A percentile compares a stretch with the other conserved stretches of the same genome.
Evolutionary conservation across 805 yeast species (phyloP).

Genomic region (Kregervanrija pseudodelftensis): DNA sequence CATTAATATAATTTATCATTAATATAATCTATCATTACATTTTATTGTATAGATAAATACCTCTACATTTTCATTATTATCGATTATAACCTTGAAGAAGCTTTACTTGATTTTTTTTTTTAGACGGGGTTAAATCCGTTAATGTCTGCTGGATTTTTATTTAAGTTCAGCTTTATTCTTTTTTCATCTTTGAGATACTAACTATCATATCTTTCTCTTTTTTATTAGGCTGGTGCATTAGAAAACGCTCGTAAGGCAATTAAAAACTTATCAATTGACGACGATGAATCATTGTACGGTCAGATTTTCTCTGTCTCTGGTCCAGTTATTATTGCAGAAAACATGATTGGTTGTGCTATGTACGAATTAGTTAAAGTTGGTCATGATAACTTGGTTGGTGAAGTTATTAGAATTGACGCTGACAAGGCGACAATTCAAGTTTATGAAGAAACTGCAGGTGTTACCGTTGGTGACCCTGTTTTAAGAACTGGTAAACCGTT

Average conservation of each 20-base stretch:
- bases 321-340: slow-evolving; percentile 95
- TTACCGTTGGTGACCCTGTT: slow-evolving; percentile 98
- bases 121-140: no score
- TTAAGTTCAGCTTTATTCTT: no score
- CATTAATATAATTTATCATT: no score
- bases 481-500: slow-evolving; percentile 98
- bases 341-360: slow-evolving; percentile 99
- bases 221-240: slow-evolving; percentile 77
- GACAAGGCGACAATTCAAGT: slow-evolving; percentile 99
- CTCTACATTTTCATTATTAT: no score
- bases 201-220: slow-evolving; percentile 35
- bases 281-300: slow-evolving; percentile 78
- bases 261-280: slow-evolving; percentile 77
- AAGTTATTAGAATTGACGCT: slow-evolving; percentile 92
- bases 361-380: slow-evolving; percentile 98
- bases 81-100: no score
- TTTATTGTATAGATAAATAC: no score
- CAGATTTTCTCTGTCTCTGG: slow-evolving; percentile 93
- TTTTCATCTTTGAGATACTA: neutral
- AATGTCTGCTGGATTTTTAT: no score
- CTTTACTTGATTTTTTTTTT: no score
- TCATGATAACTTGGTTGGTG: slow-evolving; percentile 95
- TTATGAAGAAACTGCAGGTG: slow-evolving; percentile 99
- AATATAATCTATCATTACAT: no score
- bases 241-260: slow-evolving; percentile 96